These are phyloP conservation scores for Olyra latifolia DNA, from an alignment of 176 grass and related monocot genomes.

Conservation along the genomic window DNA sequence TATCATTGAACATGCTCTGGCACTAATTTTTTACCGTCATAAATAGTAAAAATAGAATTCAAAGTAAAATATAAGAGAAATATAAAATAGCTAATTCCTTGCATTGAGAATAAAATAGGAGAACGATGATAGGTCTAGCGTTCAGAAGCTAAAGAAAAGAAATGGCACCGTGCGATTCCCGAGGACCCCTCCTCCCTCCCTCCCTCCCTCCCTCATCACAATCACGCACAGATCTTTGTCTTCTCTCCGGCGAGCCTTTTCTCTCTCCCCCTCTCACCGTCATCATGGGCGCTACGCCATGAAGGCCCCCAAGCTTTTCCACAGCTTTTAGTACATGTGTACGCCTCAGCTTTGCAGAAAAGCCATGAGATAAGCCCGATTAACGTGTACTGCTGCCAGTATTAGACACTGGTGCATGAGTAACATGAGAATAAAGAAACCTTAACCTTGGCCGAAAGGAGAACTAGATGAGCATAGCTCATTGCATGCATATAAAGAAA, in stretches of 20 bases:
- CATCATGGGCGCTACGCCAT: conserved; percentile 53
- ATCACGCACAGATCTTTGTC: conserved; percentile 70
- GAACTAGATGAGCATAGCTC: neutral
- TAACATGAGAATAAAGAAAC: neutral
- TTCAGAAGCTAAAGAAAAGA: too few species aligned
- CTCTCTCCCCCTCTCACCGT: neutral
- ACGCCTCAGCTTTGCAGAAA: conserved; percentile 10
- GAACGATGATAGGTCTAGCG: too few species aligned
- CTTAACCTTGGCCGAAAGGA: neutral
- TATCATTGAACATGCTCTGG: too few species aligned
- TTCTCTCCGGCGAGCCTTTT: conserved; percentile 23
- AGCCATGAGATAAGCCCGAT: neutral
- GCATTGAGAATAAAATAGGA: too few species aligned
- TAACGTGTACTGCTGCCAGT: neutral
- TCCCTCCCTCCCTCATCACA: neutral
- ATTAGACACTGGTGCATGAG: neutral
- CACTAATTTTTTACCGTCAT: too few species aligned
- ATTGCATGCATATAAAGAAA: neutral
- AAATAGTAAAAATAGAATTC: too few species aligned
- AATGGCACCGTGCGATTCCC: conserved; percentile 37
- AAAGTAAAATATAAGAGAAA: too few species aligned
- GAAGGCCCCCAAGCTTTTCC: conserved; percentile 41
- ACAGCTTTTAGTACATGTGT: conserved; percentile 22
- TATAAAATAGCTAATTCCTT: too few species aligned
- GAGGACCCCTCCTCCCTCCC: neutral